Evolutionary conservation across 441 rosid genomes (phyloP).

Genomic region (Jatropha podagrica): DNA sequence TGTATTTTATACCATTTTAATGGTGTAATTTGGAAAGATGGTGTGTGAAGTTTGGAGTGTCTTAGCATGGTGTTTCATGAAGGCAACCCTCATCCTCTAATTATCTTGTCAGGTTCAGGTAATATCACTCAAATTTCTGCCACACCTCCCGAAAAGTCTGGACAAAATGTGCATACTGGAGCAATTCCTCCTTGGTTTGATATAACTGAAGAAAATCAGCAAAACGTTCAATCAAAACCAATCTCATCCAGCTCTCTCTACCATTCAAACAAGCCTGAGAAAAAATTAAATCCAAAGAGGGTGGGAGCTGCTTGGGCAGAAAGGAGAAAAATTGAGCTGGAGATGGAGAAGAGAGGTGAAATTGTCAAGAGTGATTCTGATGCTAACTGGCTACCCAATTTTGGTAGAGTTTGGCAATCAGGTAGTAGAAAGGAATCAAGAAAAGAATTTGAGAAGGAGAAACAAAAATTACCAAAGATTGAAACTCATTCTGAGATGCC

Average conservation of each 20-base stretch:
- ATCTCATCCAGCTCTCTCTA: slow-evolving; percentile 27
- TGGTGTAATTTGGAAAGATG: slow-evolving; percentile 4
- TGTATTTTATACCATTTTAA: neutral
- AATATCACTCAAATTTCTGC: slow-evolving; percentile 38
- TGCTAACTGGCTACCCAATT: slow-evolving; percentile 89
- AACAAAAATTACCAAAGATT: slow-evolving; percentile 46
- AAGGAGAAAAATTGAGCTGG: slow-evolving; percentile 82
- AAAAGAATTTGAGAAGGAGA: slow-evolving; percentile 80
- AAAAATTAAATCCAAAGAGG: slow-evolving; percentile 85
- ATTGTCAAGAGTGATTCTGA: slow-evolving; percentile 42
- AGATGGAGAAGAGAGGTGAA: slow-evolving; percentile 82
- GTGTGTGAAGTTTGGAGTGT: neutral
- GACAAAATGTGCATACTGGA: slow-evolving; percentile 79
- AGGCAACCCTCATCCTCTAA: slow-evolving; percentile 6
- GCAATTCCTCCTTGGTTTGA: slow-evolving; percentile 90
- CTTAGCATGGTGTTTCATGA: slow-evolving; percentile 7
- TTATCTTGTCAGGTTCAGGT: slow-evolving; percentile 42
- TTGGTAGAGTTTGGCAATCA: slow-evolving; percentile 98
- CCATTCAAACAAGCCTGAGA: slow-evolving; percentile 40
- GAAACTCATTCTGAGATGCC: slow-evolving; percentile 53
- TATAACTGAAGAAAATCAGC: slow-evolving; percentile 41
- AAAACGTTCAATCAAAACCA: slow-evolving; percentile 31
- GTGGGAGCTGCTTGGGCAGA: slow-evolving; percentile 99
- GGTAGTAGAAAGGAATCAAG: slow-evolving; percentile 85
- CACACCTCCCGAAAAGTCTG: slow-evolving; percentile 31